phyloP scores from a whole-genome alignment of 2,329 filamentous ascomycete genomes.

The Tolypocladium tundrense region DNA sequence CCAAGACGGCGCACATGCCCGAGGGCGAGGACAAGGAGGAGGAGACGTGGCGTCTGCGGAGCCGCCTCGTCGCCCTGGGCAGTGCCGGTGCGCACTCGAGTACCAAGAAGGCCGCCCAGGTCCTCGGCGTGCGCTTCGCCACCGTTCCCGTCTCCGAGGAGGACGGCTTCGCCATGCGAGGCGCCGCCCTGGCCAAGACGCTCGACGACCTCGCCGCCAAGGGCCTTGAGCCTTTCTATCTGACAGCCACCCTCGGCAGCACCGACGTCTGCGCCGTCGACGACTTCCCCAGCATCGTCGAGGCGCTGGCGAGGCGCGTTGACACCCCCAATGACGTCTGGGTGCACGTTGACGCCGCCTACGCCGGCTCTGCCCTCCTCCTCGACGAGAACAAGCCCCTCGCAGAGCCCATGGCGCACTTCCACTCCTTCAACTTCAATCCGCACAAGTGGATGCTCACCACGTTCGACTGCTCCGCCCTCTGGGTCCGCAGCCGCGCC shows the following conservation, averaged over 20 bases:
- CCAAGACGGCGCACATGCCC: constrained; percentile 40
- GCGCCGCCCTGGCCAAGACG: constrained; percentile 45
- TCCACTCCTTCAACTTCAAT: constrained; percentile 90
- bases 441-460: constrained; percentile 97
- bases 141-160: constrained; percentile 52
- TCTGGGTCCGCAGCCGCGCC: constrained; percentile 65
- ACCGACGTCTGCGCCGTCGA: constrained; percentile 85
- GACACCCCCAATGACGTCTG: constrained; percentile 49
- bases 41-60: constrained; percentile 46
- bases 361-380: constrained; percentile 77
- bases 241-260: constrained; percentile 75
- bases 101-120: constrained; percentile 77
- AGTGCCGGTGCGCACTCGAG: constrained; percentile 73
- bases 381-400: constrained; percentile 71
- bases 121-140: constrained; percentile 75
- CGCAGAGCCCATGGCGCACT: constrained; percentile 47
- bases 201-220: constrained; percentile 56
- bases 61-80: constrained; percentile 63
- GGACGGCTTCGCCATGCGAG: constrained; percentile 62
- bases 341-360: constrained; percentile 91
- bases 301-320: constrained; percentile 24
- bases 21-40: constrained; percentile 58
- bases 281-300: constrained; percentile 61
- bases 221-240: constrained; percentile 74
- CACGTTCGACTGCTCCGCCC: constrained; percentile 77